Evolutionary conservation across 805 yeast species (phyloP), one percentile per base, ranked within the genome.

Genomic region (Cyberlindnera veronae): DNA sequence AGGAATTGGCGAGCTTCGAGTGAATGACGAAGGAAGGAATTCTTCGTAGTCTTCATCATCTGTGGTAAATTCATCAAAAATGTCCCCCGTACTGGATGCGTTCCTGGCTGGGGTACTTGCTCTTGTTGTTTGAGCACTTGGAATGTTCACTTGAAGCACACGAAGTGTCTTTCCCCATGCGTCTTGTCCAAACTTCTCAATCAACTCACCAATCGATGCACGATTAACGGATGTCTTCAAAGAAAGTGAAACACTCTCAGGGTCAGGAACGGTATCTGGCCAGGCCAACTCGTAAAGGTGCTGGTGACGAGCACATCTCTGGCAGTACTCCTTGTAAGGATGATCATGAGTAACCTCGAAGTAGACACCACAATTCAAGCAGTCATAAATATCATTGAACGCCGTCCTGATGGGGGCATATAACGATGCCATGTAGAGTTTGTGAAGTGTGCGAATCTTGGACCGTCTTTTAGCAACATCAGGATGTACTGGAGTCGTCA

Each of bases 351-450:
- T 24, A 3, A 30, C 33, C 15, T 46, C 32, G 32, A 58, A 60
- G 36, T 60, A 60, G 13, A 50, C 44, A 1, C 63, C 64, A 48
- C 64, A 60, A 30, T 57, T 46, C 16, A 48, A 30, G 36, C 64
- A 60, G 35, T 60, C 63, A 38, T 49, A 58, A 5, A 54, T 41
- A n/a, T 16, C 8, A 14, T 30, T 16, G 11, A 30, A 30, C 15
- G 12, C n/a, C 24, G 19, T 5, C 13, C 24, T 18, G 6, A 19
- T 20, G 11, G 28, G 28, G 13, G 28, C 41, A 29, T 53, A 60
- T 3, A 41, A 17, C 2, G 26, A 15, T 1, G 32, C 31, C 44
- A 46, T 50, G 36, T 47, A 53, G 1, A 55, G 34, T 18, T 49
- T 51, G 22, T 60, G 60, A 3, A 58, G 37, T 5, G 52, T 50